Base-by-base conservation (phyloP, 1,139 yeast species). In the Hanseniaspora gamundiae region DNA sequence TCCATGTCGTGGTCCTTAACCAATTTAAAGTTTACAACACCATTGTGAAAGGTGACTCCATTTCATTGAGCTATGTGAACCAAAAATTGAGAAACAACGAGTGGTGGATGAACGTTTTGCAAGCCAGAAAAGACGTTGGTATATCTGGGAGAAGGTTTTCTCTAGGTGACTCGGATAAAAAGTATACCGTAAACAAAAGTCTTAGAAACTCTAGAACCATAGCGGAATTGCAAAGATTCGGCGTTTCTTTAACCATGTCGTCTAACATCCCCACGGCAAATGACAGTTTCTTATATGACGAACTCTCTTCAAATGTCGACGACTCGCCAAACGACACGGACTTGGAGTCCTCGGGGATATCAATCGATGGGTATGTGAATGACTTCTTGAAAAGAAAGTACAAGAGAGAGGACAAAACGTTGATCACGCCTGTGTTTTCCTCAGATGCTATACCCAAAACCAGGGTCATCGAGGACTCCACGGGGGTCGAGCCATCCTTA, bases 391-490 rank as follows among this genome's bases (percentile, higher is more conserved):
- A 41, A 17, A 36, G 35, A 35, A 39, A 42, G 27, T 20, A 26
- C 26, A 31, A 38, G 20, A 20, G 21, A 11, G 19, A 28, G 17
- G 35, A 46, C 24, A 46, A 45, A 31, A 14, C 17, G 6, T 42
- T 22, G 13, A 40, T 64, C 24, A 69, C 76, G 41, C 93, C 94
- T 0, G 78, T 80, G 45, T 86, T 86, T 56, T 76, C 85, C 36
- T 83, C 94, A 1, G 79, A 78, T 42, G 80, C 86, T 41, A 73
- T 84, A 44, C 95, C 95, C 1, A 73, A 76, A 46, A 77, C 94
- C 0, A 76, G 73, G 51, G 73, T 84, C 1, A 65, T 78, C 40
- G 86, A 79, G 46, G 83, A 79, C 43, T 85, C 81, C 0, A 74
- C 73, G 13, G 84, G 81, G 11, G 75, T 73, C 43, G 67, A 71